Percentiles rank a stretch among this genome's conserved stretches.
phyloP scores from a whole-genome alignment of 176 grass and related monocot genomes.

The Oryza glaberrima region DNA sequence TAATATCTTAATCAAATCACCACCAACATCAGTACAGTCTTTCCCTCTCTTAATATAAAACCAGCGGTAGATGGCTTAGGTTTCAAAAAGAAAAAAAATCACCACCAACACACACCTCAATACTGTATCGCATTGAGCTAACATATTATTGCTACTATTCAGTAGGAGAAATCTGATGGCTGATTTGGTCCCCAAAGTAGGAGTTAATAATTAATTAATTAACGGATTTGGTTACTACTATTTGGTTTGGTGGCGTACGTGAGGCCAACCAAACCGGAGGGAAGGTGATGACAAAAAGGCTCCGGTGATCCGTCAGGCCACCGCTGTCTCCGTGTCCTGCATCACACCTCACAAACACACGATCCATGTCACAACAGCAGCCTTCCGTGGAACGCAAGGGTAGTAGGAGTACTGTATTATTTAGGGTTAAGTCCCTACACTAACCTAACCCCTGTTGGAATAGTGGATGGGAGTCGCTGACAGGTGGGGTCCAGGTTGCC shows the following conservation, averaged over 20 bases:
- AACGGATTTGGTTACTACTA: slow-evolving; percentile 9
- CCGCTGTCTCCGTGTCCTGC: slow-evolving; percentile 6
- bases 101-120: background rate
- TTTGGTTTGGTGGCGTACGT: slow-evolving; percentile 4
- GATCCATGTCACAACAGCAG: background rate
- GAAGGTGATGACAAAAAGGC: slow-evolving; percentile 37
- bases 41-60: too few relatives aligned
- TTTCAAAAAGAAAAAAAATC: too few relatives aligned
- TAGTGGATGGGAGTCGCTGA: background rate
- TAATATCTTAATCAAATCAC: background rate
- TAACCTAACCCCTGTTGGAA: background rate
- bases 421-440: background rate
- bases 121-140: background rate
- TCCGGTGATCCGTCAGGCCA: background rate
- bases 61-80: too few relatives aligned
- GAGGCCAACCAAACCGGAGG: slow-evolving; percentile 5
- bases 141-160: background rate
- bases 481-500: background rate
- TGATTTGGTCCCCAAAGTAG: background rate
- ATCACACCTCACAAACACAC: background rate
- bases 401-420: background rate
- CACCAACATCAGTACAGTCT: background rate
- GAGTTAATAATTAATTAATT: slow-evolving; percentile 10
- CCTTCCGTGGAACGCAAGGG: slow-evolving; percentile 41
- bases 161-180: background rate